Conservation (phyloP, 164 flowering plant genomes). For the Santalum album region DNA sequence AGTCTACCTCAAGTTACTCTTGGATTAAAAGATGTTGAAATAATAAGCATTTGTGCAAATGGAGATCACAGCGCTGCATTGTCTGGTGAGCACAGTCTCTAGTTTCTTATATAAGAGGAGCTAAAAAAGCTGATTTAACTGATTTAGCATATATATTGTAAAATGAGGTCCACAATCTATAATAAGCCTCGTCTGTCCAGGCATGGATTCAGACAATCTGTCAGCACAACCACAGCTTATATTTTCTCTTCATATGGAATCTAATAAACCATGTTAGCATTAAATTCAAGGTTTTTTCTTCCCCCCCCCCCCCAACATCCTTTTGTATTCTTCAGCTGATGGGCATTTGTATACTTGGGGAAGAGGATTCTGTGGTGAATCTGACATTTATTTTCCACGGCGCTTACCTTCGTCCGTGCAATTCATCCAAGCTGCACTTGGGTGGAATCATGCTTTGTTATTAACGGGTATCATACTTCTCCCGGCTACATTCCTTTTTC, state of each 20-base stretch:
- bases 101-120: too few species aligned
- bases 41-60: conserved; percentile 49
- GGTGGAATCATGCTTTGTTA: conserved; percentile 84
- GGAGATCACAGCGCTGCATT: conserved; percentile 94
- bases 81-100: conserved; percentile 35
- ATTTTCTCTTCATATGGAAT: neutral
- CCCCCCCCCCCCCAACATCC: neutral
- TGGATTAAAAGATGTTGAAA: conserved; percentile 40
- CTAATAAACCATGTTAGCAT: neutral
- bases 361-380: conserved; percentile 51
- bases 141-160: neutral
- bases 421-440: conserved; percentile 49
- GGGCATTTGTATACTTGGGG: conserved; percentile 80
- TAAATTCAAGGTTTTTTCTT: neutral
- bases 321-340: conserved; percentile 31
- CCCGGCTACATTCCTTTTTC: neutral
- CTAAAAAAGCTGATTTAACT: neutral
- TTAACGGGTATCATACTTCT: conserved; percentile 40
- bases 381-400: conserved; percentile 38
- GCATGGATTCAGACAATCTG: neutral
- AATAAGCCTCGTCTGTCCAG: neutral
- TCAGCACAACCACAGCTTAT: neutral
- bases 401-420: conserved; percentile 20
- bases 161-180: neutral
- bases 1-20: conserved; percentile 41